Evolutionary conservation across 352 stramenopile species (phyloP), one percentile per base, ranked within the genome.

Genomic region (Pythium coloratum): DNA sequence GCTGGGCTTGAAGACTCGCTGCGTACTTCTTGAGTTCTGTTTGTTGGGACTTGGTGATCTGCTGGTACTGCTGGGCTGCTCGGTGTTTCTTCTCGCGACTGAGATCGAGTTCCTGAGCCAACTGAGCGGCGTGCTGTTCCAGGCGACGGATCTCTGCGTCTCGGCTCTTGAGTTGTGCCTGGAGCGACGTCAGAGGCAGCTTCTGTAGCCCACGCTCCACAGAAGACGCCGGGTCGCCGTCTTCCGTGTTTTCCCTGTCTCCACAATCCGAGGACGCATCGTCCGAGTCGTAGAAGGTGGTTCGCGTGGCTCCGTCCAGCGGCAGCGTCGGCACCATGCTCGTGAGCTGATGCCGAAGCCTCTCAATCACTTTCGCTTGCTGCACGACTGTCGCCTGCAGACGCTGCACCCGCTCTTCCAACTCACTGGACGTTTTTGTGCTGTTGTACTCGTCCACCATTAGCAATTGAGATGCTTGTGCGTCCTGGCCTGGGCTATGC

Each of bases 321-420:
- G 54, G n/a, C 1, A 70, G 50, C 6, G 71, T 49, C 0, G 57
- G 53, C 14, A 71, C 70, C 56, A 59, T 66, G 2, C 24, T 50
- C 14, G 69, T 58, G 38, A 68, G 50, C 9, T 70, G 69, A 6
- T 32, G 51, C 64, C 56, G 34, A 53, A 88, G 40, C 1, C 9
- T 28, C 16, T 81, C 62, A 0, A 88, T 44, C 30, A 81, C 71
- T n/a, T 71, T 65, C 7, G 71, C 66, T 58, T 84, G 80, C 54
- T 81, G 60, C 6, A 83, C 59, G 18, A 84, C 62, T n/a, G 80
- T 77, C 0, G 42, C 50, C 16, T 84, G 76, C 2, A 88, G 58
- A 5, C 56, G 70, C 16, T 72, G 28, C 7, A 75, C 40, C 7
- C 70, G 57, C 3, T 32, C 32, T 8, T 44, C 36, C 36, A 44